Evolutionary conservation across 164 flowering plant genomes (phyloP).

Genomic region (Sedum album): DNA sequence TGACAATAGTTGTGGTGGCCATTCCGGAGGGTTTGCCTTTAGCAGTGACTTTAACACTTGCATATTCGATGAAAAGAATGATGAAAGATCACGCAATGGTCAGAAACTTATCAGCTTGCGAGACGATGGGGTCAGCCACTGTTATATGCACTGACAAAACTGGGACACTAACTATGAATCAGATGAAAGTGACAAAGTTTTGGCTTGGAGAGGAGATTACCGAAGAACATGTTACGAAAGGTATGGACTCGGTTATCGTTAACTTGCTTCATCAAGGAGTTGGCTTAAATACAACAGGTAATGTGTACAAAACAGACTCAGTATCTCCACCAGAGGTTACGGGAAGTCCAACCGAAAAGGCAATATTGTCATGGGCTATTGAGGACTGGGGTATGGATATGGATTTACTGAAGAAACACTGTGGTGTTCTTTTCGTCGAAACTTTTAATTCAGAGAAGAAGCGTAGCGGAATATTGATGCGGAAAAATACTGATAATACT

Average conservation of each 20-base stretch:
- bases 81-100: constrained; percentile 77
- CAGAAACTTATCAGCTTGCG: constrained; percentile 67
- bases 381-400: constrained; percentile 38
- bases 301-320: constrained; percentile 25
- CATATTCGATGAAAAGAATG: constrained; percentile 81
- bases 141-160: constrained; percentile 71
- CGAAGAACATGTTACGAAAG: not conserved
- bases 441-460: constrained; percentile 58
- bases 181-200: constrained; percentile 61
- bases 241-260: constrained; percentile 17
- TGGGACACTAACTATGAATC: constrained; percentile 61
- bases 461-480: constrained; percentile 44
- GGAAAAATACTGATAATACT: constrained; percentile 21
- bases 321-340: constrained; percentile 32
- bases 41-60: constrained; percentile 66
- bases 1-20: constrained; percentile 73
- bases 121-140: constrained; percentile 80
- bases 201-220: constrained; percentile 43
- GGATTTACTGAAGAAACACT: constrained; percentile 26
- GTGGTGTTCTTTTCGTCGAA: constrained; percentile 34
- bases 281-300: constrained; percentile 49
- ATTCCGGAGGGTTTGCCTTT: constrained; percentile 79
- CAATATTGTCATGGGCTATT: constrained; percentile 56
- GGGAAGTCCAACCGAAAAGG: constrained; percentile 62
- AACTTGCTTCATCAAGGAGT: constrained; percentile 40